Evolutionary conservation across 1,139 yeast genomes (phyloP).

Genomic region (Pichia norvegensis): DNA sequence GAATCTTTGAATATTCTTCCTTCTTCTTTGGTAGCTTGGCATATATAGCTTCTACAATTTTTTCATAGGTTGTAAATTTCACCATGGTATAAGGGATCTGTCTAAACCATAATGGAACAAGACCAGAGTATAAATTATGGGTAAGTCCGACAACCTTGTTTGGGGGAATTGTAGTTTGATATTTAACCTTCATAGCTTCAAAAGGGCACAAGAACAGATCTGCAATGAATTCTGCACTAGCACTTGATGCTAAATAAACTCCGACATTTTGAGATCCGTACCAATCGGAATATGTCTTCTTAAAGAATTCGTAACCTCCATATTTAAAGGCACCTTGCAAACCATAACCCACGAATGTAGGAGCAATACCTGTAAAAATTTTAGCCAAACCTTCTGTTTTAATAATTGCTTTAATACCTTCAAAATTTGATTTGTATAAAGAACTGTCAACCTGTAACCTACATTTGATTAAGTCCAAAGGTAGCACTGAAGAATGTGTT

Average conservation of each 20-base stretch:
- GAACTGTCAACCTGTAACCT: constrained; percentile 77
- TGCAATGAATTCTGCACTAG: constrained; percentile 88
- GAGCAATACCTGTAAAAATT: constrained; percentile 79
- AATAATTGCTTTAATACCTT: constrained; percentile 71
- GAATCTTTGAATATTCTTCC: constrained; percentile 45
- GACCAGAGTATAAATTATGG: constrained; percentile 73
- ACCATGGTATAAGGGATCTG: constrained; percentile 97
- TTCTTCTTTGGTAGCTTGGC: constrained; percentile 40
- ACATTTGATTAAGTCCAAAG: constrained; percentile 86
- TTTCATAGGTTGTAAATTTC: constrained; percentile 89
- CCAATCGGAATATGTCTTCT: constrained; percentile 61
- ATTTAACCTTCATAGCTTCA: constrained; percentile 87
- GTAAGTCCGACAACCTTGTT: constrained; percentile 18
- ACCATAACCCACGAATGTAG: constrained; percentile 85
- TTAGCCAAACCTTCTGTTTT: constrained; percentile 66
- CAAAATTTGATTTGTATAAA: constrained; percentile 64
- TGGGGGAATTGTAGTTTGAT: constrained; percentile 89
- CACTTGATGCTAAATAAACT: constrained; percentile 75
- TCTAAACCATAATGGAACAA: constrained; percentile 87
- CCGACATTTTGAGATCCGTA: constrained; percentile 70
- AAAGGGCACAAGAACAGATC: constrained; percentile 85
- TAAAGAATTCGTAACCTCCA: constrained; percentile 87
- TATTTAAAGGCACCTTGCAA: constrained; percentile 95
- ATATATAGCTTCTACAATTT: constrained; percentile 70
- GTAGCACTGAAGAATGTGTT: constrained; percentile 87